A percentile compares a stretch with the other conserved stretches of the same genome.
Conservation (phyloP, 2,329 filamentous ascomycete genomes). For the Hymenoscyphus albidus region DNA sequence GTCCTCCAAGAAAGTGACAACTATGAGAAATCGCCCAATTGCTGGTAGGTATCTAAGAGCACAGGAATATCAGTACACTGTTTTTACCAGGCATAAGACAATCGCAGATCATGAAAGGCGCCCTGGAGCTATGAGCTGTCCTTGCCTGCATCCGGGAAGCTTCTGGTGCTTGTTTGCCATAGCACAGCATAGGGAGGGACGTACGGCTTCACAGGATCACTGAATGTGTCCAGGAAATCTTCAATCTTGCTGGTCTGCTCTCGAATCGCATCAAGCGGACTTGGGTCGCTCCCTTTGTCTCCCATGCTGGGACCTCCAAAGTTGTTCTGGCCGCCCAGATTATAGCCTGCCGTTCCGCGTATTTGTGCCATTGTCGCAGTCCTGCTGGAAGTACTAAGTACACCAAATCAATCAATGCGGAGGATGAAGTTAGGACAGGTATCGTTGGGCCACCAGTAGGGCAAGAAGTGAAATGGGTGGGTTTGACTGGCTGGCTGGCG, state of each 20-base stretch:
- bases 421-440: constrained; percentile 9
- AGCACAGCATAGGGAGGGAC: constrained; percentile 34
- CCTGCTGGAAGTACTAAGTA: constrained; percentile 25
- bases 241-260: constrained; percentile 98
- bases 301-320: constrained; percentile 37
- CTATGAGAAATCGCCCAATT: constrained; percentile 94
- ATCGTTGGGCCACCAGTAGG: constrained; percentile 12
- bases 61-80: neutral
- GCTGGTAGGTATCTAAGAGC: constrained; percentile 76
- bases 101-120: neutral
- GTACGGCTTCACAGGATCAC: constrained; percentile 93
- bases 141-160: neutral
- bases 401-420: constrained; percentile 24
- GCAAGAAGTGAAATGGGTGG: neutral
- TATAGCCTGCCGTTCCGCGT: constrained; percentile 48
- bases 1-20: constrained; percentile 97
- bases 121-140: neutral
- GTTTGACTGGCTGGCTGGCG: neutral
- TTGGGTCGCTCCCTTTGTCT: constrained; percentile 35
- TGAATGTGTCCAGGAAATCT: constrained; percentile 80
- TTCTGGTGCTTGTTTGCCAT: constrained; percentile 6
- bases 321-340: constrained; percentile 36
- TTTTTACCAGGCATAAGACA: neutral
- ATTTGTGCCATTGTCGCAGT: constrained; percentile 52
- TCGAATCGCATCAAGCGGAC: constrained; percentile 74